Evolutionary conservation across 139 green algal genomes (phyloP), one percentile per base, ranked within the genome.

Genomic region (Bryopsis sp.): DNA sequence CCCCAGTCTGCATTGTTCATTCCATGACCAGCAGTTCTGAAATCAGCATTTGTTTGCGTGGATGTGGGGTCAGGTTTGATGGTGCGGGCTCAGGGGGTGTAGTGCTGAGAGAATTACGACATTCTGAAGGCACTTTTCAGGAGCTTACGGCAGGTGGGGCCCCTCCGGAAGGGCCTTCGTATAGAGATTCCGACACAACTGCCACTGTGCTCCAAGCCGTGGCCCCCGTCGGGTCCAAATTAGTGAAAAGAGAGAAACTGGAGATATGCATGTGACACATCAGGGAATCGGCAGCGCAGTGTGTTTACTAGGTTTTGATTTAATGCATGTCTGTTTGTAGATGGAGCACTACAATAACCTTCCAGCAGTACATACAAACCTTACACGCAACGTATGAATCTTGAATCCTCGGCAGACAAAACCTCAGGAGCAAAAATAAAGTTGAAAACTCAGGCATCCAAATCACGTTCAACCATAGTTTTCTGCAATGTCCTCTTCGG

Each of bases 111-210:
- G 82, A 92, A 77, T 65, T 86, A 26, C 81, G 72, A 69, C 67
- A 83, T 43, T 76, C 68, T 34, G 88, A 94, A 67, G 87, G 85
- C 29, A 82, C 50, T 11, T 89, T 89, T 59, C 34, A 62, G 29
- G 77, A 81, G 47, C 76, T 94, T 46, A 46, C 66, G 7, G 48
- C 59, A 2, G 70, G 48, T 11, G 85, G 85, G 0, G 87, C 83
- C 6, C 82, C 83, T 1, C 47, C 67, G 2, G 72, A 84, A 35
- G 74, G 75, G 7, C 57, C 75, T 1, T 78, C 80, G 2, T 93
- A 89, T 58, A 64, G 76, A 0, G 78, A 92, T 58, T 76, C 69
- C 1, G 87, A 93, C 62, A 72, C 70, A 1, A 77, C 87, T 2
- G 66, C 81, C n/a, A 19, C 54, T 32, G 7, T 19, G 26, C 26